Evolutionary conservation across 2,329 filamentous ascomycete species (phyloP).

Genomic region (Nannizzia gypsea): DNA sequence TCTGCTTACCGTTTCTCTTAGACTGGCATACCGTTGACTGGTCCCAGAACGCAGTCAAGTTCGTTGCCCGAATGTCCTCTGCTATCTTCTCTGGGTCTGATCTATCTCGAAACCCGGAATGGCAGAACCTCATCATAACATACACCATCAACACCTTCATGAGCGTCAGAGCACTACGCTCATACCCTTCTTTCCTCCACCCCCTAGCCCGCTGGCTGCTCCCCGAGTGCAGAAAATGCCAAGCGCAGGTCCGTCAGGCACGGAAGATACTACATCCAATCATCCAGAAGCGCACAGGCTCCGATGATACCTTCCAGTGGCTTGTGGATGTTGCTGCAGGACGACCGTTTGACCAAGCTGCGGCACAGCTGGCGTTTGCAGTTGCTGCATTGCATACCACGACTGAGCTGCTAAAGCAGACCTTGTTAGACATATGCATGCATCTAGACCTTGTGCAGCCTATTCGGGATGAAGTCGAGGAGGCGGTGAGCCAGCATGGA

Average conservation of each 20-base stretch:
- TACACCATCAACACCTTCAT: constrained; percentile 14
- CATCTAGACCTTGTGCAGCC: constrained; percentile 9
- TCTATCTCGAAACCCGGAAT: constrained; percentile 14
- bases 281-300: constrained; percentile 6
- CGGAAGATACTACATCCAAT: constrained; percentile 14
- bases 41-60: neutral
- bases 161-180: constrained; percentile 14
- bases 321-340: constrained; percentile 18
- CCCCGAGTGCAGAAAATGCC: constrained; percentile 10
- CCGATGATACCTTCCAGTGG: constrained; percentile 19
- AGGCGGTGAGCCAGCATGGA: constrained; percentile 14
- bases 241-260: constrained; percentile 9
- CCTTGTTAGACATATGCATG: constrained; percentile 15
- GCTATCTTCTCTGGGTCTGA: constrained; percentile 11
- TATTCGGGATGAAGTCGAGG: constrained; percentile 17
- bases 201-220: constrained; percentile 12
- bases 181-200: constrained; percentile 9
- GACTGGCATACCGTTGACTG: neutral
- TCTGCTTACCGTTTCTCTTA: neutral
- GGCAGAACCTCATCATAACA: constrained; percentile 12
- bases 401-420: constrained; percentile 17
- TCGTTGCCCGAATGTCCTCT: neutral
- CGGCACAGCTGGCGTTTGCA: constrained; percentile 16
- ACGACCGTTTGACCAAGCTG: constrained; percentile 14
- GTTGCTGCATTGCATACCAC: constrained; percentile 18